These are phyloP conservation scores for Colletotrichum horii DNA, from an alignment of 2,329 filamentous ascomycete species.

Conservation along the genomic window DNA sequence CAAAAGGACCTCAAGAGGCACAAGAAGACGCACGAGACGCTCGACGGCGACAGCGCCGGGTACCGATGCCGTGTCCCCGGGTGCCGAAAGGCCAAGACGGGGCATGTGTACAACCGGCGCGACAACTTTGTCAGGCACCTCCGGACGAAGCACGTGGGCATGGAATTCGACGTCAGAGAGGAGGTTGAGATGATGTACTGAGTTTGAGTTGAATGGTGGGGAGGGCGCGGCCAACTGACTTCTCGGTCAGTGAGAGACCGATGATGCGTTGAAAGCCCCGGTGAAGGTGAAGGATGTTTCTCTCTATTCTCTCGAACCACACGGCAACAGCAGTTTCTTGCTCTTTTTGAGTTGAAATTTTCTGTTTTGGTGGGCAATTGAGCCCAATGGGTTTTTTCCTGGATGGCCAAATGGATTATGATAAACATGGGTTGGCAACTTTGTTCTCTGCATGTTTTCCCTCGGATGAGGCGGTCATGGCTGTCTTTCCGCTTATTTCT, in stretches of 20 bases:
- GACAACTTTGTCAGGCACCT: slow-evolving; percentile 31
- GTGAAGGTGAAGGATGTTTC: not conserved
- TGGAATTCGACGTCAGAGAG: slow-evolving; percentile 17
- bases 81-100: slow-evolving; percentile 28
- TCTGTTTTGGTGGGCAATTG: not conserved
- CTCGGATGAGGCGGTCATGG: too few species aligned
- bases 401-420: not conserved
- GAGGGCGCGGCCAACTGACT: not conserved
- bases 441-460: not conserved
- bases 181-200: slow-evolving; percentile 4
- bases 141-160: slow-evolving; percentile 25
- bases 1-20: slow-evolving; percentile 31
- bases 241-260: not conserved
- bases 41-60: slow-evolving; percentile 23
- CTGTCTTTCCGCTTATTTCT: not conserved
- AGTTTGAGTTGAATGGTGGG: not conserved
- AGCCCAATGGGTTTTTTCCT: not conserved
- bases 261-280: not conserved
- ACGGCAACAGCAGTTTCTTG: not conserved
- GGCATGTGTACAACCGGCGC: slow-evolving; percentile 30
- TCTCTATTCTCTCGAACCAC: not conserved
- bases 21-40: slow-evolving; percentile 20
- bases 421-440: not conserved
- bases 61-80: slow-evolving; percentile 28
- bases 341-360: not conserved